phyloP scores from a whole-genome alignment of 495 filamentous ascomycete genomes.

The Hyaloscypha finlandica region DNA sequence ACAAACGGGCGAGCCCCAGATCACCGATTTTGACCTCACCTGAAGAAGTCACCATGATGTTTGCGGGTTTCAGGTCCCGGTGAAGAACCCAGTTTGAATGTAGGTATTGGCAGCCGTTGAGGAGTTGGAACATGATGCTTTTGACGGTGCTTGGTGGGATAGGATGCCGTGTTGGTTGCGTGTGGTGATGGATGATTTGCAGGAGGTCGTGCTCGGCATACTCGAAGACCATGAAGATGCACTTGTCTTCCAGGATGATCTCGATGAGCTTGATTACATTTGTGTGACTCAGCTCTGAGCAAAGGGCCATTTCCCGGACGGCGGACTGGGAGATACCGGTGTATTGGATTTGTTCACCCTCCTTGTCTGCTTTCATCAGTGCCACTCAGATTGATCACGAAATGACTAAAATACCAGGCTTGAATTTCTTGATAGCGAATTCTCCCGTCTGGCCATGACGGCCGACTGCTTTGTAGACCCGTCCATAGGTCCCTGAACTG shows the following conservation, averaged over 20 bases:
- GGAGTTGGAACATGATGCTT: slow-evolving; percentile 89
- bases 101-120: slow-evolving; percentile 91
- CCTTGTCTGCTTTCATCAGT: slow-evolving; percentile 65
- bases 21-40: slow-evolving; percentile 95
- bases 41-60: slow-evolving; percentile 93
- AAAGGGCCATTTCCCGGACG: slow-evolving; percentile 97
- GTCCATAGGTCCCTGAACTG: slow-evolving; percentile 96
- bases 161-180: slow-evolving; percentile 78
- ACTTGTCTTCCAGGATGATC: slow-evolving; percentile 98
- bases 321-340: slow-evolving; percentile 98
- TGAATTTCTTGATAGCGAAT: slow-evolving; percentile 99
- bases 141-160: slow-evolving; percentile 89
- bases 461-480: slow-evolving; percentile 92
- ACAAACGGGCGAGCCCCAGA: slow-evolving; percentile 86
- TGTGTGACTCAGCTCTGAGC: slow-evolving; percentile 83
- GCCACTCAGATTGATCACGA: neutral
- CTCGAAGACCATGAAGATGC: slow-evolving; percentile 99
- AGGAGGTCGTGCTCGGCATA: slow-evolving; percentile 97
- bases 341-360: slow-evolving; percentile 91
- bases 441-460: slow-evolving; percentile 71
- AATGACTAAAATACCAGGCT: slow-evolving; percentile 55
- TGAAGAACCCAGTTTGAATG: slow-evolving; percentile 98
- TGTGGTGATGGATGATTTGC: slow-evolving; percentile 98
- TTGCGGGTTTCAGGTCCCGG: slow-evolving; percentile 94
- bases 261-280: slow-evolving; percentile 93